Conservation (phyloP, 1,139 yeast species). For the Hyphopichia buzzinii region DNA sequence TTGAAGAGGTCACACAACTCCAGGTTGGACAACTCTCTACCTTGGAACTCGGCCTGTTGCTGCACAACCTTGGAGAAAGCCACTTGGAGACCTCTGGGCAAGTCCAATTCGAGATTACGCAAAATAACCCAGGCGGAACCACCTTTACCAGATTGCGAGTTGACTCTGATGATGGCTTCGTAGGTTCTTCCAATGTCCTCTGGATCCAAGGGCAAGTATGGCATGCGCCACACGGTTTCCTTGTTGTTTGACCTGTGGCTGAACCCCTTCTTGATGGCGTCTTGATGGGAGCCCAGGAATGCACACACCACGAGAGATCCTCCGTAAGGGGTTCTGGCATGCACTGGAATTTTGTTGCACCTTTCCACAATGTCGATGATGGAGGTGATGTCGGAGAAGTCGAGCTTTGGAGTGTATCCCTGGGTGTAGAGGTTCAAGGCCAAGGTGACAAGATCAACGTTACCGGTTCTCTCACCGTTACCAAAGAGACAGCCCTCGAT, state of each 20-base stretch:
- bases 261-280: constrained; percentile 97
- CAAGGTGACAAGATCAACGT: constrained; percentile 90
- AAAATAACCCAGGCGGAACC: constrained; percentile 98
- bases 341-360: constrained; percentile 93
- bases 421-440: constrained; percentile 94
- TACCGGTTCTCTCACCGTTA: constrained; percentile 98
- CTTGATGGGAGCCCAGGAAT: constrained; percentile 95
- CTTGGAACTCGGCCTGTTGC: constrained; percentile 72
- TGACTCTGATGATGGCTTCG: constrained; percentile 96
- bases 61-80: constrained; percentile 87
- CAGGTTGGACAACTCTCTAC: constrained; percentile 75
- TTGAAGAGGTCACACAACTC: constrained; percentile 81
- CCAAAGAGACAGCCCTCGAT: constrained; percentile 98
- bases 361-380: constrained; percentile 86
- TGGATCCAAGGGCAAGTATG: constrained; percentile 95
- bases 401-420: constrained; percentile 83
- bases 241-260: constrained; percentile 47
- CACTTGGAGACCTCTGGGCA: constrained; percentile 90
- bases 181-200: constrained; percentile 93
- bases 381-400: constrained; percentile 78
- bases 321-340: constrained; percentile 93
- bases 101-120: constrained; percentile 81
- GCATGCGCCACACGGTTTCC: constrained; percentile 68
- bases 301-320: constrained; percentile 97
- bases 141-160: constrained; percentile 97